Base-by-base conservation (phyloP, 2,329 filamentous ascomycete genomes). In the Elsinoe arachidis region DNA sequence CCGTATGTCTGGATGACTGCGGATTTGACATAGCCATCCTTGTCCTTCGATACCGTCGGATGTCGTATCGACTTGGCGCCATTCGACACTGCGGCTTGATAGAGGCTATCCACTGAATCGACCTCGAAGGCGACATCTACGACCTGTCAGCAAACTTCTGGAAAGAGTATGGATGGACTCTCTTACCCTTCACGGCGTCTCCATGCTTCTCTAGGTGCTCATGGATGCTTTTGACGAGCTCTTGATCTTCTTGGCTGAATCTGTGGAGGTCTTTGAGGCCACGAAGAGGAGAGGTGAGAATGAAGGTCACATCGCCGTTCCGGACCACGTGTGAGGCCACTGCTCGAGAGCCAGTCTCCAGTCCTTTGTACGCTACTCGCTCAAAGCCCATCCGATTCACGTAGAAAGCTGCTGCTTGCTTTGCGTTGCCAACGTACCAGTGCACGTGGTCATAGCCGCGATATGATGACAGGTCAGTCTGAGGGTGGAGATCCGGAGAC, bases 381-480 rank as follows among this genome's bases (percentile, higher is more conserved):
- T 82, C 78, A 76, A 96, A 96, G 57, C 90, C 91, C 77, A 96
- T 90, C 63, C 90, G 87, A 10, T 83, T 85, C 64, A 86, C 85
- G 75, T 96, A 96, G 76, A 89, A 96, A 12, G 86, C 81, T 38
- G 91, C 91, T 2, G 90, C 89, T 77, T 96, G 91, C 75, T 96
- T 96, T 65, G 92, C 91, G 70, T 97, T 97, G 69, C 91, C 90
- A 30, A 96, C 92, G 77, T 90, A 96, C 91, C 91, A 96, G 64
- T 90, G 91, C 58, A 96, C 82, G 73, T 96, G 88, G 74, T 96
- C 89, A 71, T 96, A 96, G 68, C 89, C 90, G 60, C 83, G 82
- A 76, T 95, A 91, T 69, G 60, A 59, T 12, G 59, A 49, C 17
- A 58, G 34, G 9, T 59, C 59, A 41, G 41, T 58, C 14, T 46